Evolutionary conservation across 2,329 filamentous ascomycete genomes (phyloP).

Genomic region (Colletotrichum viniferum): DNA sequence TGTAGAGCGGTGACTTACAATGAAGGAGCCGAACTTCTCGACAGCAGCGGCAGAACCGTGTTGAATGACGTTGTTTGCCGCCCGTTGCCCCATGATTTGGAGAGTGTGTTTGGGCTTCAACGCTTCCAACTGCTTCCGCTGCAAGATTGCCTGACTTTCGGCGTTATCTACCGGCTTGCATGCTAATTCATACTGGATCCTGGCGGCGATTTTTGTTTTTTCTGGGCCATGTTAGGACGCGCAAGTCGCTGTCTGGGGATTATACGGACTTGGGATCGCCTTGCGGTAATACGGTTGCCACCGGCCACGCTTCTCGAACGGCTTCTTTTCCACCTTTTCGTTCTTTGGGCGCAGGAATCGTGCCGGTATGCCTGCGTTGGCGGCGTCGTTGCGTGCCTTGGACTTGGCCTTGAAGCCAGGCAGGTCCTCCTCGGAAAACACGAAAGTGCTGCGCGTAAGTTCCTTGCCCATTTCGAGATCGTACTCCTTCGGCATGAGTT

Average conservation of each 20-base stretch:
- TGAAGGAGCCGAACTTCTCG: constrained; percentile 55
- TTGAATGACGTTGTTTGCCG: constrained; percentile 59
- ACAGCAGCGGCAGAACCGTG: constrained; percentile 59
- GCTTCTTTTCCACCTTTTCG: constrained; percentile 50
- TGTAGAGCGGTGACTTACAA: constrained; percentile 51
- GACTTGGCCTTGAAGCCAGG: constrained; percentile 68
- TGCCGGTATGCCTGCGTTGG: constrained; percentile 63
- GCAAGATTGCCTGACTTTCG: constrained; percentile 37
- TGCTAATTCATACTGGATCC: constrained; percentile 76
- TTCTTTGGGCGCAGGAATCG: constrained; percentile 54
- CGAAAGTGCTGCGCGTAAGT: constrained; percentile 69
- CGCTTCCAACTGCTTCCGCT: constrained; percentile 47
- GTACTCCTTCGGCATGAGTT: constrained; percentile 86
- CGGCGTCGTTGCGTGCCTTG: constrained; percentile 58
- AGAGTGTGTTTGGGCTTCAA: constrained; percentile 55
- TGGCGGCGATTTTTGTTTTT: constrained; percentile 77
- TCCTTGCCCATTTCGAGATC: constrained; percentile 70
- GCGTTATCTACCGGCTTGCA: constrained; percentile 36
- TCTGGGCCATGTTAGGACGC: constrained; percentile 54
- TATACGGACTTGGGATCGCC: constrained; percentile 72
- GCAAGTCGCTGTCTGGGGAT: neutral
- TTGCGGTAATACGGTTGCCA: constrained; percentile 69
- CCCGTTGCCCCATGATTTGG: constrained; percentile 53
- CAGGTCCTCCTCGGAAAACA: constrained; percentile 89
- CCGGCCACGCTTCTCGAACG: constrained; percentile 45